phyloP scores from a whole-genome alignment of 2,329 filamentous ascomycete species.

The Colletotrichum sp. region DNA sequence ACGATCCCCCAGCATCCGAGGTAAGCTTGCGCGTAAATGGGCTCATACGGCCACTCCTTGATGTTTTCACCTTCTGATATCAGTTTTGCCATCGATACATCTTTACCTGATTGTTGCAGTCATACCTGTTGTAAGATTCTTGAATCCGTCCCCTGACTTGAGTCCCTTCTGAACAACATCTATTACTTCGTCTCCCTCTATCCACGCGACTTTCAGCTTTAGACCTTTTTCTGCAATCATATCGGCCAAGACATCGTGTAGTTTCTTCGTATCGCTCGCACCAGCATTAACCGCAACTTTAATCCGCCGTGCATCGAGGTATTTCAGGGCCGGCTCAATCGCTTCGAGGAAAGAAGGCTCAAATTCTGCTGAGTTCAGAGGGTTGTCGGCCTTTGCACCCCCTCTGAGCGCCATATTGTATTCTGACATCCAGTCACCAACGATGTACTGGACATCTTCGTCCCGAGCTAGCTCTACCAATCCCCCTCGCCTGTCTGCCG shows the following conservation, averaged over 20 bases:
- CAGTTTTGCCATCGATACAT: background rate
- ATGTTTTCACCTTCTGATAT: background rate
- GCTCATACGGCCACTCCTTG: conserved; percentile 22
- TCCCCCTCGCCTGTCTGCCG: conserved; percentile 27
- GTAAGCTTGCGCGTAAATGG: conserved; percentile 48
- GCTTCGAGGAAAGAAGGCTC: conserved; percentile 45
- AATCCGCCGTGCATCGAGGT: conserved; percentile 37
- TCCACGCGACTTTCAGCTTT: conserved; percentile 38
- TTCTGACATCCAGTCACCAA: conserved; percentile 45
- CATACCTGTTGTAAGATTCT: conserved; percentile 9
- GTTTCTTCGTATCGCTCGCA: conserved; percentile 37
- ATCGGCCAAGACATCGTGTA: conserved; percentile 32
- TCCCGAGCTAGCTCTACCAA: conserved; percentile 26
- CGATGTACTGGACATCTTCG: conserved; percentile 39
- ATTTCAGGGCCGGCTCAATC: conserved; percentile 43
- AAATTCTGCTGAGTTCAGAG: conserved; percentile 2
- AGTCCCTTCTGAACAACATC: conserved; percentile 24
- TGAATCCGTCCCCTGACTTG: background rate
- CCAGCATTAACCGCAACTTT: conserved; percentile 46
- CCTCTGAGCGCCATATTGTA: conserved; percentile 55
- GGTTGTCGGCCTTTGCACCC: conserved; percentile 32
- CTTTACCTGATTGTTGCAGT: no score
- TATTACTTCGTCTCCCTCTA: conserved; percentile 43
- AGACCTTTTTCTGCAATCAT: conserved; percentile 33
- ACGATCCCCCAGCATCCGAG: conserved; percentile 51